Evolutionary conservation across 495 filamentous ascomycete species (phyloP), one percentile per base, ranked within the genome.

Genomic region (Xylaria longipes): DNA sequence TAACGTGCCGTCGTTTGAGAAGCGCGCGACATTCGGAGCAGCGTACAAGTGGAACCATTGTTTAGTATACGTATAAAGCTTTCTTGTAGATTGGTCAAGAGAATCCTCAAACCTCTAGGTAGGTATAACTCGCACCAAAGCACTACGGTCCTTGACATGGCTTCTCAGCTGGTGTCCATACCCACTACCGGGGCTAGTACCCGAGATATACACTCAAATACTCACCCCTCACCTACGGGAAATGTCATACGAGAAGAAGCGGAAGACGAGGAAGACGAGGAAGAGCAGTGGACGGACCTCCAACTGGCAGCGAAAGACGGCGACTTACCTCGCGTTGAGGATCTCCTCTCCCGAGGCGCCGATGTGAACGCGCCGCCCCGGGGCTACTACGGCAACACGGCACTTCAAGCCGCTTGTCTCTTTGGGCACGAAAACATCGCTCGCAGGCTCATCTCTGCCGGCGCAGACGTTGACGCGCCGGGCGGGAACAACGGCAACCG

Each of bases 381-480:
- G 11, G 79, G 77, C 11, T 77, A 77, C 68, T 79, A 80, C 68
- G 80, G 79, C 57, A 70, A 75, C 25, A 81, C 75, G 3, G 78
- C 81, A 5, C 74, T 83, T 35, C 81, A 81, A 56, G 75, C 76
- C 6, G 82, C 83, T 17, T 79, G 76, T 67, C 66, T 71, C 11
- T 58, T 64, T 25, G 78, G 77, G 20, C 74, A 81, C 60, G n/a
- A 68, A 31, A 61, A 61, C 8, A 57, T 80, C 11, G 73, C 80
- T 29, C 61, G 75, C n/a, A 48, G 54, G 2, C 76, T 85, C 20
- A 46, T 84, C 15, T 68, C 71, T 29, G 54, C 46, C 25, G 79
- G 76, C 20, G 79, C 78, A 5, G 65, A 73, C 1, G 65, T 81
- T 22, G 62, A 83, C 56, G 77, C 79, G 11, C 66, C 65, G 6